These are phyloP conservation scores for Russula compacta DNA, from an alignment of 768 basidiomycete species.

Conservation along the genomic window DNA sequence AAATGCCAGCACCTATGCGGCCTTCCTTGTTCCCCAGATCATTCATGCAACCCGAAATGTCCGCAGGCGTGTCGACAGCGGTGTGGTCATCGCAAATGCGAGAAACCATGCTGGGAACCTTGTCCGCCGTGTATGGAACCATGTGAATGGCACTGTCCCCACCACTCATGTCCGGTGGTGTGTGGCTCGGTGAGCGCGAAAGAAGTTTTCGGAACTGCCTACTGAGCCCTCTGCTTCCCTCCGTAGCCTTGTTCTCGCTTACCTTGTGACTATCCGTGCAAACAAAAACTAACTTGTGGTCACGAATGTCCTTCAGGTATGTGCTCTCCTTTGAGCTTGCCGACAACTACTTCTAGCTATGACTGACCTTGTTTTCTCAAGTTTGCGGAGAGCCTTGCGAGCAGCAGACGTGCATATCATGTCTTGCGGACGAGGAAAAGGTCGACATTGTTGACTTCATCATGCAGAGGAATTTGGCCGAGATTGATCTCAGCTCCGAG, in stretches of 20 bases:
- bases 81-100: slow-evolving; percentile 27
- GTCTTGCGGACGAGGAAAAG: slow-evolving; percentile 22
- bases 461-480: slow-evolving; percentile 25
- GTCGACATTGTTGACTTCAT: slow-evolving; percentile 31
- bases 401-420: slow-evolving; percentile 27
- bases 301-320: slow-evolving; percentile 33
- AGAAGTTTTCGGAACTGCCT: not conserved
- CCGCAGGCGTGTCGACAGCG: slow-evolving; percentile 21
- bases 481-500: slow-evolving; percentile 21
- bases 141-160: slow-evolving; percentile 30
- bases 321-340: not conserved
- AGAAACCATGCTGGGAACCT: slow-evolving; percentile 25
- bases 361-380: slow-evolving; percentile 10
- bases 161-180: slow-evolving; percentile 27
- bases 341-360: not conserved
- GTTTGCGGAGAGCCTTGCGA: slow-evolving; percentile 34
- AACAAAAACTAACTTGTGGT: slow-evolving; percentile 27
- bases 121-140: slow-evolving; percentile 30
- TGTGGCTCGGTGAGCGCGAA: slow-evolving; percentile 30
- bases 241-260: slow-evolving; percentile 30
- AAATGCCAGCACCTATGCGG: slow-evolving; percentile 29
- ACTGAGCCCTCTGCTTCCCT: not conserved
- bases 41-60: slow-evolving; percentile 26
- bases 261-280: slow-evolving; percentile 31
- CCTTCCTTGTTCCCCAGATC: slow-evolving; percentile 24